A percentile compares a stretch with the other conserved stretches of the same genome.
Conservation (phyloP, 768 basidiomycete genomes). For the Pleurotus salmoneostramineus region DNA sequence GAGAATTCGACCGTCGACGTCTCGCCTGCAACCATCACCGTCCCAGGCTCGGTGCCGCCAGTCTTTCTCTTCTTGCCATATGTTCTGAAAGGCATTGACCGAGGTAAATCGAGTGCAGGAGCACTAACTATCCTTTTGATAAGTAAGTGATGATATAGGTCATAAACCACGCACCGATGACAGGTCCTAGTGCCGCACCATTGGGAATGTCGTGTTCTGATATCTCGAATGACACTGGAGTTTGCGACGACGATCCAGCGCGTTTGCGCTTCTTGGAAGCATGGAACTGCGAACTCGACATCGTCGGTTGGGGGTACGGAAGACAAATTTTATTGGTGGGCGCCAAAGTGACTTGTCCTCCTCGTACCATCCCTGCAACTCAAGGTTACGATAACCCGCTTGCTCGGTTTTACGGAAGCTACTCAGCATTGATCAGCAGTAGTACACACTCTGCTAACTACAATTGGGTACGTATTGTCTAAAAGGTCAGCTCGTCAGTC, state of each 20-base stretch:
- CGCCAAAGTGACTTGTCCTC: no score
- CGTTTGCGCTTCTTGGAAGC: conserved; percentile 40
- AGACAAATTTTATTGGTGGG: no score
- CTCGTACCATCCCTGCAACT: no score
- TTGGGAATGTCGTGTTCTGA: conserved; percentile 4
- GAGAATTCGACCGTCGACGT: conserved; percentile 82
- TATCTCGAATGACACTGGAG: conserved; percentile 9
- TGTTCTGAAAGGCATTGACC: conserved; percentile 56
- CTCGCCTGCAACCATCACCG: conserved; percentile 66
- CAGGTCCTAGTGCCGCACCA: conserved; percentile 8
- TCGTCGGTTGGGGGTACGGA: conserved; percentile 34
- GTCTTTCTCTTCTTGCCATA: conserved; percentile 46
- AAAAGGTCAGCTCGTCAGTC: no score
- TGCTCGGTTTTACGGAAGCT: no score
- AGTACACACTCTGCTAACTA: no score
- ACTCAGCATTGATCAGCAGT: no score
- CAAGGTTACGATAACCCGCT: no score
- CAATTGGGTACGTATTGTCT: no score
- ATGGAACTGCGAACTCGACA: conserved; percentile 15
- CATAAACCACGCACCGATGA: conserved; percentile 7
- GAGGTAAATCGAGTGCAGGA: conserved; percentile 58
- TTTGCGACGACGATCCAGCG: conserved; percentile 11
- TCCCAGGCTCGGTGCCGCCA: conserved; percentile 10
- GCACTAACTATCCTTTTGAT: no score
- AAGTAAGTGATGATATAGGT: no score